These are phyloP conservation scores for Talaromyces funiculosus DNA, from an alignment of 2,329 filamentous ascomycete genomes.

Conservation along the genomic window DNA sequence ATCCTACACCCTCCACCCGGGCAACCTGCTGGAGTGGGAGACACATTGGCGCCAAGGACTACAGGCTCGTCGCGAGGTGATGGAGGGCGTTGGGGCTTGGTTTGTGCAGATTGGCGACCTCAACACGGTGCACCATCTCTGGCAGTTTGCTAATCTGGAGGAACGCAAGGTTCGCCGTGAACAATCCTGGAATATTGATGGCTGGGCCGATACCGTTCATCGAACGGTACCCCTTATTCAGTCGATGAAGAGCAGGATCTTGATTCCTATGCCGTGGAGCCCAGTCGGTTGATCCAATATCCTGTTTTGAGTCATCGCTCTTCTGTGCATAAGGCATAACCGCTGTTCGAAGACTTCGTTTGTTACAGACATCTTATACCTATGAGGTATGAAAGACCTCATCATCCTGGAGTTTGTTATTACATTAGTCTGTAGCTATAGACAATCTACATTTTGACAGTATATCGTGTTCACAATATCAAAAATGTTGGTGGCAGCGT, in stretches of 20 bases:
- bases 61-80: constrained; percentile 85
- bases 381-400: neutral
- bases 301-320: neutral
- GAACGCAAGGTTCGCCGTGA: constrained; percentile 86
- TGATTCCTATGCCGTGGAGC: constrained; percentile 95
- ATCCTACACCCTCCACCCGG: constrained; percentile 92
- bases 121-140: constrained; percentile 95
- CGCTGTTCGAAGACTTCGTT: neutral
- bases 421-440: neutral
- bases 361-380: neutral
- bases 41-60: constrained; percentile 94
- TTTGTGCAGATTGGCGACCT: constrained; percentile 97
- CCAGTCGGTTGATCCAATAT: constrained; percentile 64
- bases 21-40: constrained; percentile 97
- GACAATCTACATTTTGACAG: neutral
- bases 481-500: neutral
- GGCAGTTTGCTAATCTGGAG: constrained; percentile 96
- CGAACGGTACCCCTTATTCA: constrained; percentile 98
- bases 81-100: constrained; percentile 98
- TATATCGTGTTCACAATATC: neutral
- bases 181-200: constrained; percentile 90
- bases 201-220: constrained; percentile 96
- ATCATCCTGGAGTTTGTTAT: neutral
- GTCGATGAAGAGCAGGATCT: constrained; percentile 87
- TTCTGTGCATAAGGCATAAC: neutral